These are phyloP conservation scores for Flammula alnicola DNA, from an alignment of 1,284 basidiomycete genomes.

Conservation along the genomic window DNA sequence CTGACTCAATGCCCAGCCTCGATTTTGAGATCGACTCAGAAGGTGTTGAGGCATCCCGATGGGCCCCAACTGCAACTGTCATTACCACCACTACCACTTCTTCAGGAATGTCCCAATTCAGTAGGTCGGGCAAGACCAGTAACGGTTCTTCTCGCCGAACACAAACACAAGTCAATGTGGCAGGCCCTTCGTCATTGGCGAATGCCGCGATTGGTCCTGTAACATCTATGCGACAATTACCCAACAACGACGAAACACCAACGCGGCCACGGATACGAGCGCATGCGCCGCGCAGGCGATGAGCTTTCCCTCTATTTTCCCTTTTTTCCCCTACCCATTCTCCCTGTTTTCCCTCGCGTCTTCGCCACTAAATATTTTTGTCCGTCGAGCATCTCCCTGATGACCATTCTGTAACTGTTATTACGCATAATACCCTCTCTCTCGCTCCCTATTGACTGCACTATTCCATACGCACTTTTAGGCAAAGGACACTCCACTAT, in stretches of 20 bases:
- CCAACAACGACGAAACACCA: conserved; percentile 57
- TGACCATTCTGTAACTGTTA: conserved; percentile 6
- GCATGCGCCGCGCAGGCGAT: conserved; percentile 34
- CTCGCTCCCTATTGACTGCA: conserved; percentile 2
- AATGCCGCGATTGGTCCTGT: conserved; percentile 4
- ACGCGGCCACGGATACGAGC: conserved; percentile 60
- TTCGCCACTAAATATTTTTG: background rate
- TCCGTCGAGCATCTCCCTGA: background rate
- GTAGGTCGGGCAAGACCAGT: conserved; percentile 9
- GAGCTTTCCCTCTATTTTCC: conserved; percentile 17
- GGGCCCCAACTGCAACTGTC: conserved; percentile 32
- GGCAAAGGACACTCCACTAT: too few species aligned
- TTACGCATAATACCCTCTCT: conserved; percentile 1
- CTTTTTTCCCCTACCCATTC: conserved; percentile 10
- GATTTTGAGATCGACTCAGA: conserved; percentile 28
- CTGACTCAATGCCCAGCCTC: conserved; percentile 12
- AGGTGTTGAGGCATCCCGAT: conserved; percentile 39
- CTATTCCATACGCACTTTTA: too few species aligned
- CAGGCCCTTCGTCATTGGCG: conserved; percentile 9
- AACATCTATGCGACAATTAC: conserved; percentile 12
- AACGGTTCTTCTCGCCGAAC: conserved; percentile 17
- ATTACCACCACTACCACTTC: conserved; percentile 28
- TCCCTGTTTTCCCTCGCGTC: conserved; percentile 1
- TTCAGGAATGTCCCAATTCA: conserved; percentile 23
- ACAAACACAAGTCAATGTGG: background rate